These are phyloP conservation scores for Sporothrix euskadiensis DNA, from an alignment of 2,329 filamentous ascomycete genomes.

Conservation along the genomic window DNA sequence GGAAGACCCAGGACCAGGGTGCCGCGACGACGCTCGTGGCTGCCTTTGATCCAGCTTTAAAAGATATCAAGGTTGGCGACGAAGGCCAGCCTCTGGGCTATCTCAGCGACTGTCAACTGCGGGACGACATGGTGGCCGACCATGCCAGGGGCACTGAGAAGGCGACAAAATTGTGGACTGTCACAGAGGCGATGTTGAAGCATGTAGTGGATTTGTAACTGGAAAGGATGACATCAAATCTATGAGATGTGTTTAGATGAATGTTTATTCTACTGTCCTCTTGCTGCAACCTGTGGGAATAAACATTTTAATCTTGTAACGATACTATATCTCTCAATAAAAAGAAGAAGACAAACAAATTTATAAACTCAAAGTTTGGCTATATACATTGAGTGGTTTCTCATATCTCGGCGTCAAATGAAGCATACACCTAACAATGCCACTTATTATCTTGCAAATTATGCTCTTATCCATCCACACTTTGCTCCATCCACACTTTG, in stretches of 20 bases:
- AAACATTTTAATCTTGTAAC: too few species aligned
- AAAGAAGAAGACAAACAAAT: too few species aligned
- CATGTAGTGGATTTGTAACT: not conserved
- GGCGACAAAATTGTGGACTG: conserved; percentile 48
- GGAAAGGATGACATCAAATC: too few species aligned
- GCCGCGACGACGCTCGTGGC: conserved; percentile 46
- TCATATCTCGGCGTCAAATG: too few species aligned
- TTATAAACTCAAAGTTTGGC: too few species aligned
- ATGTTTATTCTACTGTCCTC: too few species aligned
- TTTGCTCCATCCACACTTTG: not conserved
- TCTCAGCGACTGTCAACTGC: conserved; percentile 46
- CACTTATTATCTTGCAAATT: not conserved
- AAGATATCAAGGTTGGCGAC: conserved; percentile 32
- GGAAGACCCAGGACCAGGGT: conserved; percentile 44
- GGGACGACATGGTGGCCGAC: conserved; percentile 34
- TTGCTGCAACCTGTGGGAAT: too few species aligned
- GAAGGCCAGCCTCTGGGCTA: conserved; percentile 40
- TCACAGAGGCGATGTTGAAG: conserved; percentile 43
- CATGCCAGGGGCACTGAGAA: conserved; percentile 41
- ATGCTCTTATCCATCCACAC: not conserved
- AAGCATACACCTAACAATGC: not conserved
- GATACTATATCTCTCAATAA: too few species aligned
- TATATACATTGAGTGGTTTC: too few species aligned
- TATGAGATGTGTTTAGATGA: too few species aligned
- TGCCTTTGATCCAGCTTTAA: conserved; percentile 44